Conservation (phyloP, 1,284 basidiomycete species). For the Cerioporus squamosus region DNA sequence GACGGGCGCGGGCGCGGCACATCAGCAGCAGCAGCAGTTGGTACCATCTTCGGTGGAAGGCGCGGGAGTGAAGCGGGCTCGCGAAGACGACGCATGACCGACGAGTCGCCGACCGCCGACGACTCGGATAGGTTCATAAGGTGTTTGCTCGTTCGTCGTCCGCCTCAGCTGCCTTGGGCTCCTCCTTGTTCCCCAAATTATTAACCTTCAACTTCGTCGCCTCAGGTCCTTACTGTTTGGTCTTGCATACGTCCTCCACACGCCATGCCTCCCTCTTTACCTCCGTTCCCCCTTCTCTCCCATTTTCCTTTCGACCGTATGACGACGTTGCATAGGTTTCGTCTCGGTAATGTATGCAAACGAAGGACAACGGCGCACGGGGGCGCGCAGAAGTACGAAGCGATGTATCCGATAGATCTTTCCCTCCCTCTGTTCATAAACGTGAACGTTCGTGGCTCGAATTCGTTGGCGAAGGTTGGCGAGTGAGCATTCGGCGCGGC, state of each 20-base stretch:
- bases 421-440: neutral
- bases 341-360: constrained; percentile 11
- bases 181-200: constrained; percentile 2
- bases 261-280: neutral
- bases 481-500: no score
- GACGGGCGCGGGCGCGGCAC: constrained; percentile 60
- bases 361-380: constrained; percentile 15
- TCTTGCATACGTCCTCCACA: neutral
- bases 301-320: neutral
- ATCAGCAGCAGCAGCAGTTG: constrained; percentile 29
- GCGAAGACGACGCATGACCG: constrained; percentile 19
- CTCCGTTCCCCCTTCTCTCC: neutral
- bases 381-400: constrained; percentile 23
- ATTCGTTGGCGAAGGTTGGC: no score
- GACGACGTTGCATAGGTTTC: no score
- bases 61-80: constrained; percentile 16
- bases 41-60: constrained; percentile 1
- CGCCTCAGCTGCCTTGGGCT: neutral
- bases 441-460: neutral
- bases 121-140: neutral
- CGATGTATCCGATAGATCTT: constrained; percentile 24
- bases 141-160: neutral
- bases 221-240: neutral
- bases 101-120: neutral
- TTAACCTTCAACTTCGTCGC: constrained; percentile 6